A percentile compares a stretch with the other conserved stretches of the same genome.
Conservation (phyloP, 2,329 filamentous ascomycete genomes). For the Calonectria montana region DNA sequence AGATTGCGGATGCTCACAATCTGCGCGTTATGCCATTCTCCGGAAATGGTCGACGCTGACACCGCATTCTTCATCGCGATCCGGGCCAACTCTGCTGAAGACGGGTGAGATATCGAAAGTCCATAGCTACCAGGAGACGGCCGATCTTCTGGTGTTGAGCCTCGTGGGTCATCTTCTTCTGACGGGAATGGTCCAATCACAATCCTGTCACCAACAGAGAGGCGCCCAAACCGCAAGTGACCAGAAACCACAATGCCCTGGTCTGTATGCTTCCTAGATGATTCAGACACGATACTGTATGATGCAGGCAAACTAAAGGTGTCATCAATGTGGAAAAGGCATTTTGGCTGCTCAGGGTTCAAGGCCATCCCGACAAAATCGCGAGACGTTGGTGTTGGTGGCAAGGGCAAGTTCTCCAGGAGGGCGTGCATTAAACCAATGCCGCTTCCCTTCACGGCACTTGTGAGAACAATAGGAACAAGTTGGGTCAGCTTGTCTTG, state of each 20-base stretch:
- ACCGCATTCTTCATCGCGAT: constrained; percentile 65
- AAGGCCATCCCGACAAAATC: constrained; percentile 66
- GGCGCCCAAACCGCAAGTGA: constrained; percentile 80
- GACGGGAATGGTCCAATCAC: constrained; percentile 82
- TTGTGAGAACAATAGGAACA: constrained; percentile 90
- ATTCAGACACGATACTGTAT: constrained; percentile 50
- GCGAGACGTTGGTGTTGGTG: constrained; percentile 62
- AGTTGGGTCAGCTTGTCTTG: constrained; percentile 57
- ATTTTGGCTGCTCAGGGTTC: constrained; percentile 69
- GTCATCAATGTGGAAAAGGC: constrained; percentile 91
- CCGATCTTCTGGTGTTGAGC: constrained; percentile 56
- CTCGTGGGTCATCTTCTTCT: constrained; percentile 60
- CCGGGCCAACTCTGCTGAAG: constrained; percentile 63
- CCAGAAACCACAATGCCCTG: constrained; percentile 84
- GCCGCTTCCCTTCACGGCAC: constrained; percentile 85
- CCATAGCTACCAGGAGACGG: constrained; percentile 61
- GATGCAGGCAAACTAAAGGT: constrained; percentile 81
- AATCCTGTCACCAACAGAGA: constrained; percentile 83
- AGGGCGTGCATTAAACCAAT: constrained; percentile 86
- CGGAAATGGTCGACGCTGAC: constrained; percentile 63
- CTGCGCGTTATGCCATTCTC: constrained; percentile 83
- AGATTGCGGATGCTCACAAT: constrained; percentile 91
- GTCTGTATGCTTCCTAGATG: constrained; percentile 44
- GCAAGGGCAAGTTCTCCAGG: constrained; percentile 79
- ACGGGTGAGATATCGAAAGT: constrained; percentile 64